These are phyloP conservation scores for Starmerella geochares DNA, from an alignment of 805 yeast genomes.

Conservation along the genomic window DNA sequence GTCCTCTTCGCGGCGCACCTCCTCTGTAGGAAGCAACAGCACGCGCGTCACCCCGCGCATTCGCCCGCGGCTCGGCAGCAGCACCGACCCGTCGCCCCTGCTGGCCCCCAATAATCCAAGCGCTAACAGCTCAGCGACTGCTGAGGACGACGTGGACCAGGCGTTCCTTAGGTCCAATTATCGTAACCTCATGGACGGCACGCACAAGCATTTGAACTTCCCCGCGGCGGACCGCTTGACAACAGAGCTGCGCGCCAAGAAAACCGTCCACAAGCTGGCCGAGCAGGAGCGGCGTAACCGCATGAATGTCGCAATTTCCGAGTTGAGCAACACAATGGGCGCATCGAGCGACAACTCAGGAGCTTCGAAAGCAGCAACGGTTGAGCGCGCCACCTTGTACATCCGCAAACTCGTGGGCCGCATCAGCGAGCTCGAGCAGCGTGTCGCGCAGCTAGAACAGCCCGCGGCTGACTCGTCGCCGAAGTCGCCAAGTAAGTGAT, in stretches of 20 bases:
- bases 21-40: slow-evolving; percentile 12
- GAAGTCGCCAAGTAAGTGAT: background rate
- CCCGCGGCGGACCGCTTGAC: slow-evolving; percentile 36
- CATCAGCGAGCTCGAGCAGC: slow-evolving; percentile 29
- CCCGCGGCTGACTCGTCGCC: background rate
- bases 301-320: slow-evolving; percentile 77
- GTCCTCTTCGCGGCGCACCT: slow-evolving; percentile 13
- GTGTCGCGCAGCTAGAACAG: background rate
- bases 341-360: slow-evolving; percentile 30
- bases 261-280: slow-evolving; percentile 77
- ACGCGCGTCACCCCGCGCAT: slow-evolving; percentile 21
- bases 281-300: slow-evolving; percentile 94
- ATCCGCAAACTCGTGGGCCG: slow-evolving; percentile 40
- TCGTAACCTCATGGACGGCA: slow-evolving; percentile 37
- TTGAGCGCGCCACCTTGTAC: slow-evolving; percentile 72
- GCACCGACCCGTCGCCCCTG: slow-evolving; percentile 7
- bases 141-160: slow-evolving; percentile 4
- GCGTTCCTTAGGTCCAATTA: slow-evolving; percentile 36
- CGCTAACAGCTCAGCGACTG: background rate
- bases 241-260: slow-evolving; percentile 39
- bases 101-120: background rate
- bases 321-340: slow-evolving; percentile 60
- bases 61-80: slow-evolving; percentile 13
- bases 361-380: slow-evolving; percentile 80
- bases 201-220: slow-evolving; percentile 35